Percentiles rank a stretch among this genome's conserved stretches.
Evolutionary conservation across 768 basidiomycete species (phyloP).

Genomic region (Lentinus tigrinus): DNA sequence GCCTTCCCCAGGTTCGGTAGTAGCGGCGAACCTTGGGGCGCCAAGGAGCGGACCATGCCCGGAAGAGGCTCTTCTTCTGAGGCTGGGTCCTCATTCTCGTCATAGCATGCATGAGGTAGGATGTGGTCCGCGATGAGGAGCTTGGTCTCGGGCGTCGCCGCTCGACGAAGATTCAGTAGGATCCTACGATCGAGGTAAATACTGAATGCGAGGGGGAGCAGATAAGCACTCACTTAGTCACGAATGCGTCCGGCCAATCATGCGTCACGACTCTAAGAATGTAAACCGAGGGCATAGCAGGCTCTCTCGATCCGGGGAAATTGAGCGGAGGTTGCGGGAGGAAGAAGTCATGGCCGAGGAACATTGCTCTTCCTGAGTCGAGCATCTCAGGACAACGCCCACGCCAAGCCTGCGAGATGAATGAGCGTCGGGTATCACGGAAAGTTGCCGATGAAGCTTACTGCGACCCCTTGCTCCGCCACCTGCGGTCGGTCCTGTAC

Average conservation of each 20-base stretch:
- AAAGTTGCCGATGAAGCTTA: constrained; percentile 11
- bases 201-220: background rate
- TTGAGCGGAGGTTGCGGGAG: constrained; percentile 45
- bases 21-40: constrained; percentile 57
- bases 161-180: constrained; percentile 42
- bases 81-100: constrained; percentile 32
- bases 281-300: constrained; percentile 55
- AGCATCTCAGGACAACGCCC: constrained; percentile 57
- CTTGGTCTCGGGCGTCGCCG: constrained; percentile 45
- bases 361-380: constrained; percentile 48
- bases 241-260: constrained; percentile 70
- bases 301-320: constrained; percentile 15
- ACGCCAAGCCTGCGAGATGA: constrained; percentile 51
- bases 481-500: constrained; percentile 62
- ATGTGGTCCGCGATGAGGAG: constrained; percentile 73
- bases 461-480: constrained; percentile 44
- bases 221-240: constrained; percentile 19
- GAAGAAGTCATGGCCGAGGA: constrained; percentile 81
- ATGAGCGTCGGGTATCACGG: background rate
- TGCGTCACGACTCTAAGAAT: constrained; percentile 71
- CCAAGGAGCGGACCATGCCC: constrained; percentile 50
- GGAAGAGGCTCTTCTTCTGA: constrained; percentile 33
- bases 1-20: constrained; percentile 74
- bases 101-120: constrained; percentile 67
- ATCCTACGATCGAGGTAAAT: constrained; percentile 29